These are phyloP conservation scores for Rhodofomes roseus DNA, from an alignment of 1,284 basidiomycete genomes.

Conservation along the genomic window DNA sequence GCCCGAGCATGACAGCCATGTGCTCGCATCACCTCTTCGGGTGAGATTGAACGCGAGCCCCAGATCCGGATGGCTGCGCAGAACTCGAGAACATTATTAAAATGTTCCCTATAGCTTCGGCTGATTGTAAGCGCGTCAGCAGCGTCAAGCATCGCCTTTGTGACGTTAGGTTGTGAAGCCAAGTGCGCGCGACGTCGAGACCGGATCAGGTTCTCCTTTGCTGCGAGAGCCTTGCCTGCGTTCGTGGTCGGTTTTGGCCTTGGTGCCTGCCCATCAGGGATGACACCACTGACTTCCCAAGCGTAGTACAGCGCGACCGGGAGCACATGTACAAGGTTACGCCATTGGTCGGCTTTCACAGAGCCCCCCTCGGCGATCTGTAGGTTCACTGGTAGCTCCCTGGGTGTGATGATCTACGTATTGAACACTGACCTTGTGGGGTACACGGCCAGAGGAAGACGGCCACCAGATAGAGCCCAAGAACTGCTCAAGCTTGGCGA, in stretches of 20 bases:
- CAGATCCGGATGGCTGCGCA: slow-evolving; percentile 19
- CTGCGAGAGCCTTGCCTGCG: no score
- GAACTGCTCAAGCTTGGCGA: slow-evolving; percentile 11
- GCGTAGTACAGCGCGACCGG: slow-evolving; percentile 18
- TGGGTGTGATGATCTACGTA: neutral
- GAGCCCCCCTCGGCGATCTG: slow-evolving; percentile 19
- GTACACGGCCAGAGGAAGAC: slow-evolving; percentile 13
- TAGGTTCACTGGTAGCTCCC: slow-evolving; percentile 4
- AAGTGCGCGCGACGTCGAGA: neutral
- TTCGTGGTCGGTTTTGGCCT: neutral
- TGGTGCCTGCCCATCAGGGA: slow-evolving; percentile 22
- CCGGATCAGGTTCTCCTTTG: no score
- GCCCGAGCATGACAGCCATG: slow-evolving; percentile 10
- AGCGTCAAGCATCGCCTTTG: slow-evolving; percentile 3
- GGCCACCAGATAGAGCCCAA: slow-evolving; percentile 20
- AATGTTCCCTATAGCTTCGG: slow-evolving; percentile 18
- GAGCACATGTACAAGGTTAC: slow-evolving; percentile 13
- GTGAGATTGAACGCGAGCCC: slow-evolving; percentile 15
- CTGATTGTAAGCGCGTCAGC: slow-evolving; percentile 6
- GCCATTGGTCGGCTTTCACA: slow-evolving; percentile 26
- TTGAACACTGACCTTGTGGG: slow-evolving; percentile 1
- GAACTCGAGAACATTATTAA: slow-evolving; percentile 16
- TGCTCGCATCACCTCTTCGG: slow-evolving; percentile 17
- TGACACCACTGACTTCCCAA: slow-evolving; percentile 21
- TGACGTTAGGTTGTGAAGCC: slow-evolving; percentile 1